Evolutionary conservation across 2,329 filamentous ascomycete genomes (phyloP).

Genomic region (Septoria linicola): DNA sequence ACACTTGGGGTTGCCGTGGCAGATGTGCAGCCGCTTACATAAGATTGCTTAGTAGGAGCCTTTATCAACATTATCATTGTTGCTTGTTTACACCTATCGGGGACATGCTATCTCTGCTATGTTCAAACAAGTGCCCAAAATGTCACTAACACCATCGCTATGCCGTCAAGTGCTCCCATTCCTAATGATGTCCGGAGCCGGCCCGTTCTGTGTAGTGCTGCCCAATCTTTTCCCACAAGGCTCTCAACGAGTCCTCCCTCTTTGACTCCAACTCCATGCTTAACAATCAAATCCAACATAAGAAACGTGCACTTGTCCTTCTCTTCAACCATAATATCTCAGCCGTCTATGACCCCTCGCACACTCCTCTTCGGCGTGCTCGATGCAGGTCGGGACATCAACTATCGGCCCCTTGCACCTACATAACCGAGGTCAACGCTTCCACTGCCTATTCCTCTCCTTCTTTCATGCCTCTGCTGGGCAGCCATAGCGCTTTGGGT

Average conservation of each 20-base stretch:
- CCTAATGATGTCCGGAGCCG: background rate
- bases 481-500: slow-evolving; percentile 16
- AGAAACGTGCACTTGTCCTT: background rate
- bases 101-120: too few relatives aligned
- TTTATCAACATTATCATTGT: too few relatives aligned
- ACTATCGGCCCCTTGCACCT: slow-evolving; percentile 9
- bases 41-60: background rate
- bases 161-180: background rate
- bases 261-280: background rate
- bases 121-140: background rate
- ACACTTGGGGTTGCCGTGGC: slow-evolving; percentile 25
- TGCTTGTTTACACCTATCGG: too few relatives aligned
- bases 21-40: slow-evolving; percentile 19
- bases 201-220: background rate
- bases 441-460: slow-evolving; percentile 12
- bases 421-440: slow-evolving; percentile 8
- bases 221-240: background rate
- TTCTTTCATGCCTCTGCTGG: slow-evolving; percentile 13
- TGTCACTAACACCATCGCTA: background rate
- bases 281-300: background rate
- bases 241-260: background rate
- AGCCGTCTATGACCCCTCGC: background rate
- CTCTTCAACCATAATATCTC: background rate
- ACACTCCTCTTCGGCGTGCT: slow-evolving; percentile 7
- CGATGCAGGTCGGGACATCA: slow-evolving; percentile 6